These are phyloP conservation scores for Metarhizium anisopliae DNA, from an alignment of 2,329 filamentous ascomycete species.

Conservation along the genomic window DNA sequence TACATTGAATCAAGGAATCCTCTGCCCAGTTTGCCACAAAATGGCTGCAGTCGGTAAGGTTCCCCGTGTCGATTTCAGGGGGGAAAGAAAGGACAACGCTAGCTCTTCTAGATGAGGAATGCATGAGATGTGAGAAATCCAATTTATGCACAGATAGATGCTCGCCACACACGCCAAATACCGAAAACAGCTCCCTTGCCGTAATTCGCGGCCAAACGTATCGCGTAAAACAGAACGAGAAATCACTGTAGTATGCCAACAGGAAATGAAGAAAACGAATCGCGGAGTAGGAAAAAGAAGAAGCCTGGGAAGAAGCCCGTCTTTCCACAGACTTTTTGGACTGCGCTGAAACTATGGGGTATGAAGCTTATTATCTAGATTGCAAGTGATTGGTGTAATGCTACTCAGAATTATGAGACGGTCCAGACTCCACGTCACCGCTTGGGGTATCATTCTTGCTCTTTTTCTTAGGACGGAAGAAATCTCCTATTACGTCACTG, in stretches of 20 bases:
- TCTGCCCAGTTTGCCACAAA: background rate
- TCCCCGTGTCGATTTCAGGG: too few species aligned
- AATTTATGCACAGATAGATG: background rate
- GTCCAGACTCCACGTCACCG: background rate
- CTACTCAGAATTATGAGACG: background rate
- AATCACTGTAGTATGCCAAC: too few species aligned
- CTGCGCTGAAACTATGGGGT: too few species aligned
- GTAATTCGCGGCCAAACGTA: too few species aligned
- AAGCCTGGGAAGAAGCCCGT: background rate
- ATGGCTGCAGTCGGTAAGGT: background rate
- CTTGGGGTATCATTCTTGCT: constrained; percentile 16
- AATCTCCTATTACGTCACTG: constrained; percentile 31
- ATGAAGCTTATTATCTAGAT: background rate
- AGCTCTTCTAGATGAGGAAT: background rate
- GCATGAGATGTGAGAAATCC: background rate
- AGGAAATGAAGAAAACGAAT: too few species aligned
- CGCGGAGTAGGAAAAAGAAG: background rate
- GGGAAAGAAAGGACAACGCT: too few species aligned
- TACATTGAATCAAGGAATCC: background rate
- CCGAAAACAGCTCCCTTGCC: too few species aligned
- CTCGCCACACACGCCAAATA: background rate
- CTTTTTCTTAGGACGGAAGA: constrained; percentile 28
- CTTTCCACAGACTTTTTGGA: too few species aligned
- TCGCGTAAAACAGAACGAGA: too few species aligned
- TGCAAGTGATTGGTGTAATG: background rate